Base-by-base conservation (phyloP, 1,284 basidiomycete genomes). In the Cutaneotrichosporon daszewskae region DNA sequence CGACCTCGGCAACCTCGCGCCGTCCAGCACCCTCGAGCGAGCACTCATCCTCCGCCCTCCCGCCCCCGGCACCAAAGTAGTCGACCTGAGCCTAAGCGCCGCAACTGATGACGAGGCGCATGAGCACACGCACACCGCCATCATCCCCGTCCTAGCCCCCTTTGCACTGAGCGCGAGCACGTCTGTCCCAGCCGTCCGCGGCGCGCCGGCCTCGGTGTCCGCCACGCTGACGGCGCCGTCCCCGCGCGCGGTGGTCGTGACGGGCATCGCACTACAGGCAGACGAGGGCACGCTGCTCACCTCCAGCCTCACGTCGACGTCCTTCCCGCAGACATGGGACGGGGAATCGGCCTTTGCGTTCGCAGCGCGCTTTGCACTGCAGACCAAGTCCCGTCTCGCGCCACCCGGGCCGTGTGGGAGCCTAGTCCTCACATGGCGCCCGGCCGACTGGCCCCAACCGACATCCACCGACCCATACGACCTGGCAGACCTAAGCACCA, bases 111-210 rank as follows among this genome's bases (percentile, higher is more conserved):
- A 31, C 7, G 43, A 44, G 9, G 41, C 42, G 16, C 53, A 64
- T 29, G 63, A 66, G 38, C 23, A 51, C 9, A 44, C 45, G 14
- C 38, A 47, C 12, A 62, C 57, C 13, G 38, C 56, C 4, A 54
- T 53, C 10, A 47, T 69, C 18, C 60, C 61, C 10, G 47, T 65
- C 20, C 24, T 63, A 13, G 29, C 43, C 18, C 62, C 66, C 1
- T 69, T 66, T 47, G 46, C 37, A 1, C 28, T 44, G 16, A 37
- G 45, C 18, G 50, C 58, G 25, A 53, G 41, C 10, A 13, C 34
- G 32, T 17, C 37, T n/a, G 18, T 43, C 23, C n/a, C 36, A 1
- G 10, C 19, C 8, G 29, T 22, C 9, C 29, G 32, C 1, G 41
- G 41, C 8, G 26, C 26, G 10, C 26, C 22, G 6, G 45, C 42